Base-by-base conservation (phyloP, 805 yeast genomes). In the Candida andamanensis region DNA sequence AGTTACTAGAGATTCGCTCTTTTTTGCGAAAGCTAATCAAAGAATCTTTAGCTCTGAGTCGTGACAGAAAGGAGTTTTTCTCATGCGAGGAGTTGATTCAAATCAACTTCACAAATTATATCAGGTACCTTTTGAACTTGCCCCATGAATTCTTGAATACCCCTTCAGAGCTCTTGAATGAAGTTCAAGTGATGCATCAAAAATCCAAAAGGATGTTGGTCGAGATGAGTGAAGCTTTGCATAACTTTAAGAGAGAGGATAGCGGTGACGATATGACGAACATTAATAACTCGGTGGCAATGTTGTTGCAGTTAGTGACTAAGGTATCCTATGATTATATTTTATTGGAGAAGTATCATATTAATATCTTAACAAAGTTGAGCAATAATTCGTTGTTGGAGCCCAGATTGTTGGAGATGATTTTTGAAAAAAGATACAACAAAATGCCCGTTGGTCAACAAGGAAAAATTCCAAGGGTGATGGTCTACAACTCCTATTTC, bases 301-400 rank as follows among this genome's bases (percentile, higher is more conserved):
- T 49, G 15, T 37, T 64, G 5, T 24, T 64, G n/a, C 63, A 56
- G 35, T 30, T 52, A 3, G 42, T 63, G 8, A 49, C 58, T 4
- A 62, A 60, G 36, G 56, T 58, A 3, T 52, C 66, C 1, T 56
- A 56, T 36, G 72, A 66, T 35, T 66, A 46, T 33, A 50, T 60
- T 29, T 42, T 64, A 15, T 48, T 66, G 33, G 72, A 66, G 28
- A 58, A 52, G 30, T 66, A 65, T 38, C 53, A 47, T 29, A 49
- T 65, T 17, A 66, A 65, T 22, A 56, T 63, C 10, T 41, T 62
- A 22, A 37, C 54, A 11, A 63, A 63, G 37, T 42, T 63, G 22
- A 49, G 54, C 39, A 46, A 49, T 31, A 58, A 62, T 36, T 54
- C 52, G 3, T 36, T 61, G 10, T 42, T 65, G 6, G 64, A 59